Conservation (phyloP, 495 filamentous ascomycete species). For the Tuber umbilicatum region DNA sequence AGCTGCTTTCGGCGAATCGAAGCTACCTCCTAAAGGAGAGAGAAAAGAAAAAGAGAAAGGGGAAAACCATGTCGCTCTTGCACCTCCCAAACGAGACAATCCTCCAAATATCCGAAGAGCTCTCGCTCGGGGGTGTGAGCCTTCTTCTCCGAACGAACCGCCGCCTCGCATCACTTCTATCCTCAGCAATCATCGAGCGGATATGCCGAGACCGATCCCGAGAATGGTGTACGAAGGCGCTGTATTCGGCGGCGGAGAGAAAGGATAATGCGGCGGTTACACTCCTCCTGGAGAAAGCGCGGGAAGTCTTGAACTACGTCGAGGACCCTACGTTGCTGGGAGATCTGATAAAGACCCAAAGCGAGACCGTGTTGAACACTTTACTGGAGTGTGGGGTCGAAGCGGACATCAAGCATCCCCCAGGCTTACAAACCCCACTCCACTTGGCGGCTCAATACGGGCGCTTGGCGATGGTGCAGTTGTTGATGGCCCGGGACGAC, state of each 20-base stretch:
- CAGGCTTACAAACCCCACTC: slow-evolving; percentile 7
- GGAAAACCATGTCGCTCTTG: neutral
- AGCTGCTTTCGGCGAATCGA: neutral
- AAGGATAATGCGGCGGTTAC: neutral
- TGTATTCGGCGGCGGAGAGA: slow-evolving; percentile 7
- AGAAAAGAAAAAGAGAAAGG: neutral
- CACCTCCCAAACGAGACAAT: slow-evolving; percentile 23
- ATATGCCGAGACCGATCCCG: neutral
- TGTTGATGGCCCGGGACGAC: neutral
- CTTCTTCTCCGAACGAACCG: slow-evolving; percentile 13
- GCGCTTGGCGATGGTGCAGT: neutral
- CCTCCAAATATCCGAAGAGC: slow-evolving; percentile 14
- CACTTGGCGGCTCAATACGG: slow-evolving; percentile 18
- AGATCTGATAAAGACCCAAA: neutral
- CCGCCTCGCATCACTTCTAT: slow-evolving; percentile 21
- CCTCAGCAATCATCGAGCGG: slow-evolving; percentile 8
- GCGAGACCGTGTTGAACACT: neutral
- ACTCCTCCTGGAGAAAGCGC: neutral
- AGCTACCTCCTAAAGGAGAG: neutral
- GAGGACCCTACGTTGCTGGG: neutral
- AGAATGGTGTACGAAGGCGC: neutral
- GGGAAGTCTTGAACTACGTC: neutral
- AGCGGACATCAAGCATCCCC: neutral
- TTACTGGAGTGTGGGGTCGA: neutral
- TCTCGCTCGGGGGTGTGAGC: slow-evolving; percentile 10